Percentiles rank a stretch among this genome's conserved stretches.
Conservation (phyloP, 2,329 filamentous ascomycete genomes). For the Chalara sp. region DNA sequence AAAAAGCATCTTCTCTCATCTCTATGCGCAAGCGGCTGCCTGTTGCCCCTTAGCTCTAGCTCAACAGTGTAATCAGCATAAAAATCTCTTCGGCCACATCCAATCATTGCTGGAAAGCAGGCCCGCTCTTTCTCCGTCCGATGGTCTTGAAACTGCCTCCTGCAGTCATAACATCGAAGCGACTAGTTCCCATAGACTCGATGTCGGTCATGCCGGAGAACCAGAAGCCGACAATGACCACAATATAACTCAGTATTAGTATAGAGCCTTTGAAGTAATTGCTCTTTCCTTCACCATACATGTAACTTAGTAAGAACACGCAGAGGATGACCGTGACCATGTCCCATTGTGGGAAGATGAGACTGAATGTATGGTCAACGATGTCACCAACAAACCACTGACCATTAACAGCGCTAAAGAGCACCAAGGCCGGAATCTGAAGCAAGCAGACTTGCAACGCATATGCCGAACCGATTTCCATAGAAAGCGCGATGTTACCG, state of each 20-base stretch:
- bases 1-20: no score
- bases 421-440: slow-evolving; percentile 86
- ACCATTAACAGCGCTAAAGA: slow-evolving; percentile 77
- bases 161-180: slow-evolving; percentile 27
- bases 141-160: slow-evolving; percentile 28
- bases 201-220: slow-evolving; percentile 53
- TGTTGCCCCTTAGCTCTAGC: no score
- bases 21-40: no score
- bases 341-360: slow-evolving; percentile 98
- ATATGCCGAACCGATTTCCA: slow-evolving; percentile 98
- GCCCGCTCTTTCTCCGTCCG: slow-evolving; percentile 21
- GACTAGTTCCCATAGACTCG: slow-evolving; percentile 22
- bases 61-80: no score
- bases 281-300: slow-evolving; percentile 98
- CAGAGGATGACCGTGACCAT: slow-evolving; percentile 96
- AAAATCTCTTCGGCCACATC: no score
- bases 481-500: slow-evolving; percentile 94
- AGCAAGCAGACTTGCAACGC: slow-evolving; percentile 92
- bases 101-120: slow-evolving; percentile 23
- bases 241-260: slow-evolving; percentile 83
- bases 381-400: slow-evolving; percentile 49
- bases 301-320: slow-evolving; percentile 92
- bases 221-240: slow-evolving; percentile 88
- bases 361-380: slow-evolving; percentile 62
- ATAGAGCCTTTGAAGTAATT: slow-evolving; percentile 99